Conservation (phyloP, 2,329 filamentous ascomycete genomes). For the Coniochaeta sp. region DNA sequence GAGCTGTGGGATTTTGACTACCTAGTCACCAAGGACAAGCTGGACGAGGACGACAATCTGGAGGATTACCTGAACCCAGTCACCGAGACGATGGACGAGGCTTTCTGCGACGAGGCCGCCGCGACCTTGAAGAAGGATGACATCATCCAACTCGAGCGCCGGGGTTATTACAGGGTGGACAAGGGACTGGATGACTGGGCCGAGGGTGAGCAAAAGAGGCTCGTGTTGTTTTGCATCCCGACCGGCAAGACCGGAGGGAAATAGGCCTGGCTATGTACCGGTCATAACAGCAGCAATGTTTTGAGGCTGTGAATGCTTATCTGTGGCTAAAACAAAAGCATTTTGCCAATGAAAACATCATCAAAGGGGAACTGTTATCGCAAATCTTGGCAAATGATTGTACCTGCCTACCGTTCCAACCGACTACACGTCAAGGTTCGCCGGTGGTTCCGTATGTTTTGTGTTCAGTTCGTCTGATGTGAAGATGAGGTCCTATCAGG, state of each 20-base stretch:
- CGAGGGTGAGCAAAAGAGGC: conserved; percentile 41
- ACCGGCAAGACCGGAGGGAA: conserved; percentile 38
- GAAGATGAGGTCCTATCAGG: not conserved
- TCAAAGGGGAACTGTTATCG: not conserved
- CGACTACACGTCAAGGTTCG: not conserved
- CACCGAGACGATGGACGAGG: conserved; percentile 68
- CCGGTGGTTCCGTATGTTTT: not conserved
- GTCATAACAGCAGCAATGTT: not conserved
- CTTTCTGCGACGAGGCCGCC: conserved; percentile 75
- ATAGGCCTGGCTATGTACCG: conserved; percentile 3
- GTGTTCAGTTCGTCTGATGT: not conserved
- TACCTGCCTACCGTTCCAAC: not conserved
- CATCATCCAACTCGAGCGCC: conserved; percentile 91
- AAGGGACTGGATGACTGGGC: conserved; percentile 45
- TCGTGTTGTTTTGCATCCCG: conserved; percentile 51
- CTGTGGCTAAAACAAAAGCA: not conserved
- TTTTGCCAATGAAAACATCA: not conserved
- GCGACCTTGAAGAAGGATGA: conserved; percentile 73
- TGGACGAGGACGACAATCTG: conserved; percentile 79
- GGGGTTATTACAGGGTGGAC: conserved; percentile 88
- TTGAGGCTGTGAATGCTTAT: not conserved
- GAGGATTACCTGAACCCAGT: conserved; percentile 75
- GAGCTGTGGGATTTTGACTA: conserved; percentile 95
- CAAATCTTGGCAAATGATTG: not conserved
- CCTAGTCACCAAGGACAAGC: conserved; percentile 88